Conservation (phyloP, 2,329 filamentous ascomycete species). For the Fusarium coffeatum region DNA sequence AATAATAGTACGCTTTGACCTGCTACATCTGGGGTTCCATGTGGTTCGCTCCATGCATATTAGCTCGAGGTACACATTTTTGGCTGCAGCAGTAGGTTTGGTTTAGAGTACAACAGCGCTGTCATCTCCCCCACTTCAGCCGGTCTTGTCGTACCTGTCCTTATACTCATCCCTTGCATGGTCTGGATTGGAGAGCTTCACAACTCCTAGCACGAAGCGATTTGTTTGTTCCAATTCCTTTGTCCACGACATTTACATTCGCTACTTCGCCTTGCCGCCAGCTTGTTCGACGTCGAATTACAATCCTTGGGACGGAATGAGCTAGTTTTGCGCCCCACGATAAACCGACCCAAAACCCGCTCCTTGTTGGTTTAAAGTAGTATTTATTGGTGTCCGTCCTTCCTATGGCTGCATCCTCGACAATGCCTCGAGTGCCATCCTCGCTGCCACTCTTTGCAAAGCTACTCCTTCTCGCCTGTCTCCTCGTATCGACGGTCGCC, state of each 20-base stretch:
- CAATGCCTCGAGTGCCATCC: constrained; percentile 32
- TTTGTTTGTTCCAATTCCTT: constrained; percentile 25
- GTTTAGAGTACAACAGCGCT: constrained; percentile 8
- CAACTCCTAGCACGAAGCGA: constrained; percentile 30
- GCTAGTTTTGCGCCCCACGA: constrained; percentile 41
- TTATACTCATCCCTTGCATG: constrained; percentile 35
- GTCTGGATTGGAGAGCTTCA: constrained; percentile 27
- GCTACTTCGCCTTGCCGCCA: constrained; percentile 1
- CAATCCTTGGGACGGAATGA: constrained; percentile 35
- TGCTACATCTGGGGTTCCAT: not conserved
- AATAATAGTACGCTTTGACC: not conserved
- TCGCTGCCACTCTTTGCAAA: constrained; percentile 35
- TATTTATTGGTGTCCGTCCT: constrained; percentile 31
- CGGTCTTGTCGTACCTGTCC: constrained; percentile 22
- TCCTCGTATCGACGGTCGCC: constrained; percentile 44
- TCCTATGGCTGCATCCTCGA: constrained; percentile 32
- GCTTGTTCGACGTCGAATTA: constrained; percentile 5
- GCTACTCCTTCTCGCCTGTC: constrained; percentile 34
- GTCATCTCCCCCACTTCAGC: constrained; percentile 24
- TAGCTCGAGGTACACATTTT: constrained; percentile 9
- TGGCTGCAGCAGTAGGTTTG: not conserved
- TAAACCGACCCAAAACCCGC: constrained; percentile 34
- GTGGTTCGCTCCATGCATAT: not conserved
- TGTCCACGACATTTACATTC: constrained; percentile 5
- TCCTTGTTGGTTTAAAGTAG: constrained; percentile 33